These are phyloP conservation scores for Acrodontium crateriforme DNA, from an alignment of 2,329 filamentous ascomycete species.

Conservation along the genomic window DNA sequence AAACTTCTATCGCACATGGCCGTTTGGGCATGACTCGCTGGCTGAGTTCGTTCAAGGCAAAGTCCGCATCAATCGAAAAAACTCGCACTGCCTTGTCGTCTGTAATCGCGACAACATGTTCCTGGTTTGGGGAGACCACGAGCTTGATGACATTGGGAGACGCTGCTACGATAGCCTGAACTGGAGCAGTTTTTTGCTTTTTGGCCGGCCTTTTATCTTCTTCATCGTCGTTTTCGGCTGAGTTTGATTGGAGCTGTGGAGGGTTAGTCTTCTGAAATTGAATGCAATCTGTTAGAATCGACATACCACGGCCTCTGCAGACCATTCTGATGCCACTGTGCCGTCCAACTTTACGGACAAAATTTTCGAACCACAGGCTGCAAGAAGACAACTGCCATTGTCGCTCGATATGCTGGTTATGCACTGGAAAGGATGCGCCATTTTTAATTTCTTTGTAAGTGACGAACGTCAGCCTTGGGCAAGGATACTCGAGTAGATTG, in stretches of 20 bases:
- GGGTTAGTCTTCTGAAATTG: neutral
- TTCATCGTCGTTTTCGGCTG: slow-evolving; percentile 5
- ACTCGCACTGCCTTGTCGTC: slow-evolving; percentile 87
- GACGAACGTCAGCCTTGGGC: too few species aligned
- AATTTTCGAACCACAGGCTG: slow-evolving; percentile 59
- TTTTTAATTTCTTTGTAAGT: too few species aligned
- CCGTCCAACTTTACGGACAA: slow-evolving; percentile 50
- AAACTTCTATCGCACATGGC: slow-evolving; percentile 61
- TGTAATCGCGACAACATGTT: slow-evolving; percentile 63
- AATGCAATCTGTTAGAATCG: neutral
- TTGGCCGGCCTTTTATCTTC: slow-evolving; percentile 15
- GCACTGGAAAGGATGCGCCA: slow-evolving; percentile 30
- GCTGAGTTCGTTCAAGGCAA: slow-evolving; percentile 52
- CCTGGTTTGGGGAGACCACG: slow-evolving; percentile 46
- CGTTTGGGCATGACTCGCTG: slow-evolving; percentile 81
- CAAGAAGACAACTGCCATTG: slow-evolving; percentile 43
- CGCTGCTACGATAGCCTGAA: slow-evolving; percentile 19
- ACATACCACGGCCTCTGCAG: slow-evolving; percentile 19
- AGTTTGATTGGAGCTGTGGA: neutral
- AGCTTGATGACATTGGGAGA: slow-evolving; percentile 61
- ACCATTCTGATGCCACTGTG: slow-evolving; percentile 48
- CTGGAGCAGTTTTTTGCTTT: slow-evolving; percentile 18
- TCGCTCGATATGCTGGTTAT: slow-evolving; percentile 15
- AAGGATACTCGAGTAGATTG: too few species aligned
- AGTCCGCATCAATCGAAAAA: slow-evolving; percentile 52